Percentiles rank a stretch among this genome's conserved stretches.
phyloP scores from a whole-genome alignment of 2,329 filamentous ascomycete genomes.

The Nemania bipapillata region DNA sequence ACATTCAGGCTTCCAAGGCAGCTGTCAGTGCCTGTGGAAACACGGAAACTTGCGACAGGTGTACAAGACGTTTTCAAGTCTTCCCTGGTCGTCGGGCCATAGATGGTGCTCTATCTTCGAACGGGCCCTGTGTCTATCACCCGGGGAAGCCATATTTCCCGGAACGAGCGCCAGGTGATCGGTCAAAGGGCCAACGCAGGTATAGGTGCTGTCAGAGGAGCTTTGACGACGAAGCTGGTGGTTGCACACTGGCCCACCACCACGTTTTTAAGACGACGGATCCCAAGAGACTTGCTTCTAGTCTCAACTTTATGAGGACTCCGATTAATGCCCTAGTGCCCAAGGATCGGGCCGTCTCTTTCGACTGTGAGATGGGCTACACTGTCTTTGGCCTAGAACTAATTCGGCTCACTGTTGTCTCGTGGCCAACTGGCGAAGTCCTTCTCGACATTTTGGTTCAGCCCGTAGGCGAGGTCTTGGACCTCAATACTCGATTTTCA shows the following conservation, averaged over 20 bases:
- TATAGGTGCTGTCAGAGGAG: constrained; percentile 83
- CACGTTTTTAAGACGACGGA: constrained; percentile 91
- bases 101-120: constrained; percentile 79
- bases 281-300: constrained; percentile 76
- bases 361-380: constrained; percentile 98
- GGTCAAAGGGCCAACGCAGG: constrained; percentile 67
- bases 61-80: constrained; percentile 85
- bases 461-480: constrained; percentile 83
- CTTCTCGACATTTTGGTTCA: constrained; percentile 87
- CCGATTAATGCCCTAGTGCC: constrained; percentile 69
- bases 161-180: constrained; percentile 66
- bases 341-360: constrained; percentile 74
- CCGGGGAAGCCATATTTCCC: constrained; percentile 76
- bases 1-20: constrained; percentile 72
- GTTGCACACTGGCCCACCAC: constrained; percentile 75
- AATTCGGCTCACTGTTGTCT: constrained; percentile 86
- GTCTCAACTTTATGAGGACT: constrained; percentile 83
- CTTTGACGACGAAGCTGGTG: constrained; percentile 71
- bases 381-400: constrained; percentile 89
- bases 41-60: constrained; percentile 91
- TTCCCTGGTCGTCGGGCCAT: constrained; percentile 84
- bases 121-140: constrained; percentile 83
- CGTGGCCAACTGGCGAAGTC: constrained; percentile 81
- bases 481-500: constrained; percentile 92
- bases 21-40: constrained; percentile 75